Evolutionary conservation across 371 early-diverging fungal genomes (phyloP).

Genomic region (Ordospora pajunii): DNA sequence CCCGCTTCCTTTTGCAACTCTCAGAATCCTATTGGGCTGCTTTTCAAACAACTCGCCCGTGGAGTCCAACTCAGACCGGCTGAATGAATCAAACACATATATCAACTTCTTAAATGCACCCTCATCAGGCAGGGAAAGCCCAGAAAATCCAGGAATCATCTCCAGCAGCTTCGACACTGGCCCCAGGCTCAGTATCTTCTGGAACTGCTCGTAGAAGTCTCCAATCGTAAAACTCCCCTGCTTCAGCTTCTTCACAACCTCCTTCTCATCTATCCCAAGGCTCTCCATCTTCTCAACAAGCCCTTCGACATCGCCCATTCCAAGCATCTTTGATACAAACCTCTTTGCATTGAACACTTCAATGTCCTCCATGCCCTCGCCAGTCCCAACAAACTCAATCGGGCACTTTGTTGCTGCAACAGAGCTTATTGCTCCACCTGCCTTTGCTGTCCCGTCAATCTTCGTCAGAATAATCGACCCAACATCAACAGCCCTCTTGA

Average conservation of each 20-base stretch:
- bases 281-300: slow-evolving; percentile 83
- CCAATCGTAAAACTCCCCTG: slow-evolving; percentile 74
- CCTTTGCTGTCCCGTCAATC: slow-evolving; percentile 97
- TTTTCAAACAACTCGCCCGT: slow-evolving; percentile 75
- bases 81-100: slow-evolving; percentile 93
- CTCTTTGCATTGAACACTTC: slow-evolving; percentile 82
- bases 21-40: slow-evolving; percentile 68
- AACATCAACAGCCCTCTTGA: slow-evolving; percentile 83
- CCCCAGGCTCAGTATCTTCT: slow-evolving; percentile 81
- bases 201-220: slow-evolving; percentile 89
- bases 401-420: slow-evolving; percentile 93
- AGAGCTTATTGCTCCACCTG: slow-evolving; percentile 96
- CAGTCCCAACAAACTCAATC: slow-evolving; percentile 91
- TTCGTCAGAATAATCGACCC: slow-evolving; percentile 96
- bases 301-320: slow-evolving; percentile 85
- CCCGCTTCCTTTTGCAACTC: slow-evolving; percentile 84
- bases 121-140: slow-evolving; percentile 67
- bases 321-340: slow-evolving; percentile 86
- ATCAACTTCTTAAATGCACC: slow-evolving; percentile 70
- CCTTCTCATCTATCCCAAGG: slow-evolving; percentile 74
- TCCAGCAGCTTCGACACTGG: slow-evolving; percentile 84
- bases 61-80: slow-evolving; percentile 76
- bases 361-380: slow-evolving; percentile 91
- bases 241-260: slow-evolving; percentile 79
- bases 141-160: slow-evolving; percentile 88